Percentiles rank a stretch among this genome's conserved stretches.
Evolutionary conservation across 495 filamentous ascomycete genomes (phyloP).

Genomic region (Haplographium delicatum): DNA sequence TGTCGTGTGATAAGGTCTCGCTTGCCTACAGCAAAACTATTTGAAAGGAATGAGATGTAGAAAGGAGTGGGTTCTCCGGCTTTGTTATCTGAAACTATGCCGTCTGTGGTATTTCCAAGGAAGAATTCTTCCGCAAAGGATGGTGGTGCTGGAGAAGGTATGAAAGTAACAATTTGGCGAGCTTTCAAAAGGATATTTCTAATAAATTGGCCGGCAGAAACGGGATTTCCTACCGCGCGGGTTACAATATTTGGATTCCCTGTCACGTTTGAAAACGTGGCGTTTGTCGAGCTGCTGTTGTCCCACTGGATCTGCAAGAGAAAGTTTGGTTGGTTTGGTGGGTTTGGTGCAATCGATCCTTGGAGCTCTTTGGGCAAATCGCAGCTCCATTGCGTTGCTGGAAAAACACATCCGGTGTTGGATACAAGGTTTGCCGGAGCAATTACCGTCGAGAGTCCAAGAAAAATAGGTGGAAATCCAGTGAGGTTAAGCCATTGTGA

Average conservation of each 20-base stretch:
- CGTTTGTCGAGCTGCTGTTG: conserved; percentile 53
- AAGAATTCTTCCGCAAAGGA: conserved; percentile 65
- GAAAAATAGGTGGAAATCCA: conserved; percentile 78
- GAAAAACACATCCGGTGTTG: conserved; percentile 60
- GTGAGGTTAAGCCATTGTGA: conserved; percentile 78
- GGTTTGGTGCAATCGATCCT: conserved; percentile 50
- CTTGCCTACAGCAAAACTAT: conserved; percentile 9
- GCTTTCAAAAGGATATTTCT: conserved; percentile 23
- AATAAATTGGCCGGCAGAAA: conserved; percentile 31
- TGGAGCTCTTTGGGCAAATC: conserved; percentile 72
- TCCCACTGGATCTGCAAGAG: conserved; percentile 72
- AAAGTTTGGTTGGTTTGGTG: conserved; percentile 66
- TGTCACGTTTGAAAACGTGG: conserved; percentile 24
- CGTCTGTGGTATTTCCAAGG: conserved; percentile 79
- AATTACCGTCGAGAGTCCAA: conserved; percentile 70
- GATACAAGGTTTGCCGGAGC: conserved; percentile 54
- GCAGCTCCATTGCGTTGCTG: conserved; percentile 76
- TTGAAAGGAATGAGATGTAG: conserved; percentile 49
- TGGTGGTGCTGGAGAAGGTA: conserved; percentile 59
- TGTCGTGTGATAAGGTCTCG: conserved; percentile 1
- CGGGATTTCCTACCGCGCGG: conserved; percentile 26
- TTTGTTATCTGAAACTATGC: conserved; percentile 49
- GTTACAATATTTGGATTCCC: conserved; percentile 18
- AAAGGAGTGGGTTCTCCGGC: conserved; percentile 67
- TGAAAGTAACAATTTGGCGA: conserved; percentile 34